These are phyloP conservation scores for Inonotus hispidus DNA, from an alignment of 1,284 basidiomycete species.

Conservation along the genomic window DNA sequence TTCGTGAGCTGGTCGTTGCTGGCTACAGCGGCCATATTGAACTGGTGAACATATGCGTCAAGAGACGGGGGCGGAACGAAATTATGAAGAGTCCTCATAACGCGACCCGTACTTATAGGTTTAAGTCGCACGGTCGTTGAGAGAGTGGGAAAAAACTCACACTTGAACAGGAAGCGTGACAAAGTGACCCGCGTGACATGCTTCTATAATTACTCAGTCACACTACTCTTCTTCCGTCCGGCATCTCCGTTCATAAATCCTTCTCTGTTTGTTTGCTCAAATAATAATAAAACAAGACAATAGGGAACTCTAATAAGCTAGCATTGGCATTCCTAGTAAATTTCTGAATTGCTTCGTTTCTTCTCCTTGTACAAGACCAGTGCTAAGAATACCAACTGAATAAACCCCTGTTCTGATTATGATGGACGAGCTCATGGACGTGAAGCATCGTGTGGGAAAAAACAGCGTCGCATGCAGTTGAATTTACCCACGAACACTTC, in stretches of 20 bases:
- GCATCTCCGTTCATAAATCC: background rate
- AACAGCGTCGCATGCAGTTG: background rate
- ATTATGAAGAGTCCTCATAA: constrained; percentile 17
- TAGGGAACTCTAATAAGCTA: too few relatives aligned
- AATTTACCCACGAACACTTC: background rate
- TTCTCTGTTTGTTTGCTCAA: background rate
- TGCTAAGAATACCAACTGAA: background rate
- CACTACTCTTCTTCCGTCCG: background rate
- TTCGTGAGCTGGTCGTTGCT: constrained; percentile 30
- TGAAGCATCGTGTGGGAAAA: constrained; percentile 3
- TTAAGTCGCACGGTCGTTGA: too few relatives aligned
- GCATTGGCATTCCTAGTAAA: too few relatives aligned
- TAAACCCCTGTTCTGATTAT: constrained; percentile 1
- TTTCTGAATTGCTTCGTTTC: too few relatives aligned
- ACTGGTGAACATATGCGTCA: constrained; percentile 9
- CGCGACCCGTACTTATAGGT: background rate
- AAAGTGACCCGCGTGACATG: background rate
- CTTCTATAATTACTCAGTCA: background rate
- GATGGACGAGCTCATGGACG: background rate
- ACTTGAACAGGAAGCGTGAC: background rate
- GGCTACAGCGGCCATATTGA: constrained; percentile 10
- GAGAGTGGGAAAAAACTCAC: background rate
- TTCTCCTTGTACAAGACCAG: too few relatives aligned
- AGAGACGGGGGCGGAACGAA: constrained; percentile 10
- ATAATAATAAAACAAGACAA: too few relatives aligned